Evolutionary conservation across 352 stramenopile species (phyloP).

Genomic region (Pythium vanterpoolii): DNA sequence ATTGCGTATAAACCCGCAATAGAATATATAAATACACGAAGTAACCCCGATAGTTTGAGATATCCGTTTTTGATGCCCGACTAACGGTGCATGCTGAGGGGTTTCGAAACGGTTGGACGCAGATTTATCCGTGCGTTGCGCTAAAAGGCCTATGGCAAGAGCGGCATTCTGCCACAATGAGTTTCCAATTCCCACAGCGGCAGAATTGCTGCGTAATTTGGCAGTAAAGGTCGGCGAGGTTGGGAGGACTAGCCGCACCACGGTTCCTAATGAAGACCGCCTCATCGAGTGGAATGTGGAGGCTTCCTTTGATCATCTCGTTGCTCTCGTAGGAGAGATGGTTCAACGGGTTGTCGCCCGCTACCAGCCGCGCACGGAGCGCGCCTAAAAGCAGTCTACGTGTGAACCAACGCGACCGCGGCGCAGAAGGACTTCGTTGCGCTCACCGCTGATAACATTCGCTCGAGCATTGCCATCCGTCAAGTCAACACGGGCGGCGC

Average conservation of each 20-base stretch:
- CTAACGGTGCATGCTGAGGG: not conserved
- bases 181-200: not conserved
- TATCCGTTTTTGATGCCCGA: not conserved
- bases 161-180: not conserved
- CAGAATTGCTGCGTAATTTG: not conserved
- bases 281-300: constrained; percentile 9
- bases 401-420: not conserved
- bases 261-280: constrained; percentile 2
- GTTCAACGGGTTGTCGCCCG: not conserved
- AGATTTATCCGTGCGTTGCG: not conserved
- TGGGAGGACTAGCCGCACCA: not conserved
- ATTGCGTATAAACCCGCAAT: not conserved
- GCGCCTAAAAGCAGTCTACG: not conserved
- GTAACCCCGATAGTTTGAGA: not conserved
- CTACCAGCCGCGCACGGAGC: constrained; percentile 1
- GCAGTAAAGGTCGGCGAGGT: constrained; percentile 3
- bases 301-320: constrained; percentile 1
- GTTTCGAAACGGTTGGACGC: not conserved
- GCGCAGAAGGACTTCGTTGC: constrained; percentile 10
- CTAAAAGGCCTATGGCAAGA: not conserved
- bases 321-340: not conserved
- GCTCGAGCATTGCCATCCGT: not conserved
- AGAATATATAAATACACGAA: not conserved
- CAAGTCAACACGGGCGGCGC: constrained; percentile 1
- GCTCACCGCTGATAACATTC: not conserved